These are phyloP conservation scores for Magnaporthales sp. DNA, from an alignment of 2,329 filamentous ascomycete genomes.

Conservation along the genomic window DNA sequence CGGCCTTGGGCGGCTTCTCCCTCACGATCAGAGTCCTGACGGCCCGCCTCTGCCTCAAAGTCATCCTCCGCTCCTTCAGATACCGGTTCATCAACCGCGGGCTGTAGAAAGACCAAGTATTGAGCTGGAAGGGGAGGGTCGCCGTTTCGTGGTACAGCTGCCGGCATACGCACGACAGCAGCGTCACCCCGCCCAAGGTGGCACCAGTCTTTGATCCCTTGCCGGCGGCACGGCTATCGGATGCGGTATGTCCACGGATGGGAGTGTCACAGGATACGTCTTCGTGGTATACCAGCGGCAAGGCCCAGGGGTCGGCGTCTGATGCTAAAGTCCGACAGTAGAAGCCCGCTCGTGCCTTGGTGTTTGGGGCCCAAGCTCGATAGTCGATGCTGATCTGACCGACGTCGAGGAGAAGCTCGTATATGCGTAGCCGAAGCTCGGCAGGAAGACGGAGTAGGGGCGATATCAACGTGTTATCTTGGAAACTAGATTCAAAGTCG, in stretches of 20 bases:
- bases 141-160: slow-evolving; percentile 27
- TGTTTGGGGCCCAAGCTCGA: slow-evolving; percentile 10
- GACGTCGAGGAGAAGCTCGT: slow-evolving; percentile 20
- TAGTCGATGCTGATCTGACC: slow-evolving; percentile 24
- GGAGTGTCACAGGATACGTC: not conserved
- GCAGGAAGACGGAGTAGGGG: slow-evolving; percentile 22
- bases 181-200: slow-evolving; percentile 15
- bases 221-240: not conserved
- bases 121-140: slow-evolving; percentile 23
- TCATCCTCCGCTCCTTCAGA: slow-evolving; percentile 20
- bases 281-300: not conserved
- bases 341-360: slow-evolving; percentile 19
- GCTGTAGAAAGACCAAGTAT: slow-evolving; percentile 24
- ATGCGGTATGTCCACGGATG: not conserved
- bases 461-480: slow-evolving; percentile 17
- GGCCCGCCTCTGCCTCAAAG: slow-evolving; percentile 20
- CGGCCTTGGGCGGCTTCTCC: slow-evolving; percentile 15
- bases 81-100: slow-evolving; percentile 23
- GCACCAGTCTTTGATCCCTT: not conserved
- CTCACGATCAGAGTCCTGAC: slow-evolving; percentile 19
- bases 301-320: slow-evolving; percentile 20
- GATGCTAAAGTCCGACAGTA: slow-evolving; percentile 18
- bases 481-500: slow-evolving; percentile 13
- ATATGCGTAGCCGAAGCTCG: slow-evolving; percentile 25
- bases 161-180: slow-evolving; percentile 24